Percentiles rank a stretch among this genome's conserved stretches.
These are phyloP conservation scores for Clavispora phyllophila DNA, from an alignment of 805 yeast genomes.

Conservation along the genomic window DNA sequence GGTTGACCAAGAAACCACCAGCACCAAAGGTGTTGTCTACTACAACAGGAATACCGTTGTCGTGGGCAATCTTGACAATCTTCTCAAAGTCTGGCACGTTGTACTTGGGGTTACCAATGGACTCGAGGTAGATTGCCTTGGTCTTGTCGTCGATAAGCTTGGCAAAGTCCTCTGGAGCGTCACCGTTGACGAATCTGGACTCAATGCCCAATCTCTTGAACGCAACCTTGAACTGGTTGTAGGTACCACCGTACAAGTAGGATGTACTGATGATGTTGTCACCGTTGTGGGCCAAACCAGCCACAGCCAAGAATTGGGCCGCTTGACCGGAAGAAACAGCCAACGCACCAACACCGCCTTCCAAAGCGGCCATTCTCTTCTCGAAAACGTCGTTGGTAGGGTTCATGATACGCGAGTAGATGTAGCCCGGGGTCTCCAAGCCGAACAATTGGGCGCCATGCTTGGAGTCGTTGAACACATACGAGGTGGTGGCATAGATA, in stretches of 20 bases:
- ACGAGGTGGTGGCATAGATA: constrained; percentile 87
- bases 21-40: constrained; percentile 98
- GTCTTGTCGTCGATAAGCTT: constrained; percentile 76
- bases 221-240: constrained; percentile 89
- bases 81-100: constrained; percentile 87
- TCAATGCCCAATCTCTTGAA: constrained; percentile 87
- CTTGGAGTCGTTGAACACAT: constrained; percentile 78
- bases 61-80: constrained; percentile 72
- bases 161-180: constrained; percentile 67
- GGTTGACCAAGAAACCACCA: constrained; percentile 83
- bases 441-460: constrained; percentile 92
- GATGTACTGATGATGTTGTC: constrained; percentile 87
- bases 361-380: constrained; percentile 86
- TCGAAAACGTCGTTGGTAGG: constrained; percentile 93
- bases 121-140: constrained; percentile 83
- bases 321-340: constrained; percentile 96
- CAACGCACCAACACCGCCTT: constrained; percentile 86
- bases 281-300: constrained; percentile 80
- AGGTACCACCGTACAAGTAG: constrained; percentile 91
- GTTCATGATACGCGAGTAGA: constrained; percentile 86
- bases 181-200: constrained; percentile 81
- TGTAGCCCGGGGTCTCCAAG: constrained; percentile 75
- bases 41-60: constrained; percentile 82
- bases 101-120: constrained; percentile 90
- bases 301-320: constrained; percentile 82